Conservation (phyloP, 768 basidiomycete genomes). For the Calocera viscosa region DNA sequence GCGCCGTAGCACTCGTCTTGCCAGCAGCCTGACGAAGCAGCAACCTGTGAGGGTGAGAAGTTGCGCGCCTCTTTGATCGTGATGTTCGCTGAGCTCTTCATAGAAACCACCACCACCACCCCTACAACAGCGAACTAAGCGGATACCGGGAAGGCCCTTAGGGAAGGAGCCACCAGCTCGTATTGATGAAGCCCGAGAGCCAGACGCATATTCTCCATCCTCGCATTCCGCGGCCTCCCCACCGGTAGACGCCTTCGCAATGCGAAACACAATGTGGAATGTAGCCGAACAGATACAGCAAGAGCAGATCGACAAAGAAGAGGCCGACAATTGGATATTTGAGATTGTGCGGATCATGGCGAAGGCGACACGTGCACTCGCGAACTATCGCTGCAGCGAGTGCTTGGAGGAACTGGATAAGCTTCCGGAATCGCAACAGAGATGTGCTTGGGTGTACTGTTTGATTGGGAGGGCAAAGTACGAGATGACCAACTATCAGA, state of each 20-base stretch:
- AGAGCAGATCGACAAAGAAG: conserved; percentile 54
- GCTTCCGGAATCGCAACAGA: conserved; percentile 60
- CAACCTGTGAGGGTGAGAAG: neutral
- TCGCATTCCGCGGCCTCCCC: conserved; percentile 1
- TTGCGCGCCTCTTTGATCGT: neutral
- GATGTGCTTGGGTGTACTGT: conserved; percentile 63
- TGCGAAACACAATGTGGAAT: conserved; percentile 5
- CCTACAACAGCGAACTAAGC: neutral
- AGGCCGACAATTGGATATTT: conserved; percentile 75
- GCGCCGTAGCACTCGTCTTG: neutral
- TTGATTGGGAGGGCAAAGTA: conserved; percentile 81
- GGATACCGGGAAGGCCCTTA: neutral
- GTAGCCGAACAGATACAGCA: conserved; percentile 60
- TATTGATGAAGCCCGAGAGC: neutral
- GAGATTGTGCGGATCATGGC: conserved; percentile 72
- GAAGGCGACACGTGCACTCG: conserved; percentile 58
- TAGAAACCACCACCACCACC: conserved; percentile 4
- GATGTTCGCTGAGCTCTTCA: neutral
- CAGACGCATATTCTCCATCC: neutral
- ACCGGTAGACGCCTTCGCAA: neutral
- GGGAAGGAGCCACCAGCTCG: conserved; percentile 1
- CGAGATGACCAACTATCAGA: conserved; percentile 76
- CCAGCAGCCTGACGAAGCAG: neutral
- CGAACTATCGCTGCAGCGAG: conserved; percentile 59
- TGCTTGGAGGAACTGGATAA: conserved; percentile 66